Conservation (phyloP, 768 basidiomycete species). For the Podaxis sp. region DNA sequence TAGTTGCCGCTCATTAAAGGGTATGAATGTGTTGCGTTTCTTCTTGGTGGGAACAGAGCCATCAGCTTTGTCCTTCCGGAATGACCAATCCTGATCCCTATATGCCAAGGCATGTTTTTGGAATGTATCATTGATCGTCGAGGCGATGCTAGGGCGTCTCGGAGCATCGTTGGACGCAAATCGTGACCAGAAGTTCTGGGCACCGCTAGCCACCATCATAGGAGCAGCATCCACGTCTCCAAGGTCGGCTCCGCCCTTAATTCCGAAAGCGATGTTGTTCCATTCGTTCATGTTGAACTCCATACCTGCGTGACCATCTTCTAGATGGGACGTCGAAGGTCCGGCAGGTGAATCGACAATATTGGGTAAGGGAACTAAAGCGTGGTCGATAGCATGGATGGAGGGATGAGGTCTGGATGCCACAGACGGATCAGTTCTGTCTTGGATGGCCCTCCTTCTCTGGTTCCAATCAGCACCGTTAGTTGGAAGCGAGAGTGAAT, state of each 20-base stretch:
- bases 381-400: conserved; percentile 6
- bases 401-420: conserved; percentile 10
- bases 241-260: conserved; percentile 25
- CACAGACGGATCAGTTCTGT: conserved; percentile 20
- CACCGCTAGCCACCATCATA: not conserved
- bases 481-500: conserved; percentile 45
- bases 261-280: conserved; percentile 16
- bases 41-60: not conserved
- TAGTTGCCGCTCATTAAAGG: conserved; percentile 11
- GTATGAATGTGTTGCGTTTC: conserved; percentile 8
- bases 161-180: conserved; percentile 8
- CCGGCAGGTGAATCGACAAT: conserved; percentile 5
- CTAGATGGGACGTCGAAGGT: conserved; percentile 7
- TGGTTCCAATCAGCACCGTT: conserved; percentile 60
- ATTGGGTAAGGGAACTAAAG: conserved; percentile 5
- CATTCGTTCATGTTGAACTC: conserved; percentile 45
- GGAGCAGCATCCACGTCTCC: conserved; percentile 8
- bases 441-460: conserved; percentile 38
- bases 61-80: conserved; percentile 22
- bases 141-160: conserved; percentile 15
- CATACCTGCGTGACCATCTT: conserved; percentile 23
- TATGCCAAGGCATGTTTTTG: conserved; percentile 13
- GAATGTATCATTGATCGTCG: conserved; percentile 15
- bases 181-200: not conserved
- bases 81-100: conserved; percentile 27